Percentiles rank a stretch among this genome's conserved stretches.
These are phyloP conservation scores for Colletotrichum sp. DNA, from an alignment of 2,329 filamentous ascomycete species.

Conservation along the genomic window DNA sequence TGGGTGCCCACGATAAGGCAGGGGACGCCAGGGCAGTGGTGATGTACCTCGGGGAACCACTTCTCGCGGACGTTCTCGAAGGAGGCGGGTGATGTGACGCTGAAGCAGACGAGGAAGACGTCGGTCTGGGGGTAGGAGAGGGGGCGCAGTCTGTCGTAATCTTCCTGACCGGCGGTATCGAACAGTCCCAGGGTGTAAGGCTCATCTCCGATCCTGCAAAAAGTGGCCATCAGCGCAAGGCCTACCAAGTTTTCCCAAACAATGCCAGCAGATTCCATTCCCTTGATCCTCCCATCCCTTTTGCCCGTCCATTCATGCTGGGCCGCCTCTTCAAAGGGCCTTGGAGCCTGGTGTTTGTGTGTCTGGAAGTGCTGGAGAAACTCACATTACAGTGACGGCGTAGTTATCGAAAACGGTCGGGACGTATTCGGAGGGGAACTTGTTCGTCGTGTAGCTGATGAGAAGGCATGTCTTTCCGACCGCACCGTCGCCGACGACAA, in stretches of 20 bases:
- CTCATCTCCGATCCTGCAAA: constrained; percentile 92
- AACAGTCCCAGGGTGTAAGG: constrained; percentile 97
- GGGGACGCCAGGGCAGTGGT: constrained; percentile 97
- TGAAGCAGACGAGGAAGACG: constrained; percentile 98
- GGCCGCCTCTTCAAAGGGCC: not conserved
- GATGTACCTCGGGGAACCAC: constrained; percentile 98
- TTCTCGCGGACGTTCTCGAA: constrained; percentile 99
- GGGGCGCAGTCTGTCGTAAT: constrained; percentile 96
- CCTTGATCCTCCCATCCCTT: not conserved
- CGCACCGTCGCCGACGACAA: constrained; percentile 98
- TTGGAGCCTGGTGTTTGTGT: not conserved
- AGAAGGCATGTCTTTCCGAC: constrained; percentile 99
- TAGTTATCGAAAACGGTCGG: constrained; percentile 99
- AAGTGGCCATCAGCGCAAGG: constrained; percentile 1
- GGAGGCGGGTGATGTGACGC: constrained; percentile 93
- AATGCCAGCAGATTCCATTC: not conserved
- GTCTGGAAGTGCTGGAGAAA: constrained; percentile 32
- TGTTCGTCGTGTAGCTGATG: constrained; percentile 99
- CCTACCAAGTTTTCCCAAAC: not conserved
- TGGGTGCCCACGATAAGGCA: constrained; percentile 98
- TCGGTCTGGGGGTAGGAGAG: constrained; percentile 98
- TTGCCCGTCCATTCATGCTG: not conserved
- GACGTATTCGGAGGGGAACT: constrained; percentile 99
- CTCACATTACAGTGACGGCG: constrained; percentile 99
- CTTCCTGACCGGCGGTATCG: constrained; percentile 98